Evolutionary conservation across 2,329 filamentous ascomycete genomes (phyloP), one percentile per base, ranked within the genome.

Genomic region (Cladosporium velox): DNA sequence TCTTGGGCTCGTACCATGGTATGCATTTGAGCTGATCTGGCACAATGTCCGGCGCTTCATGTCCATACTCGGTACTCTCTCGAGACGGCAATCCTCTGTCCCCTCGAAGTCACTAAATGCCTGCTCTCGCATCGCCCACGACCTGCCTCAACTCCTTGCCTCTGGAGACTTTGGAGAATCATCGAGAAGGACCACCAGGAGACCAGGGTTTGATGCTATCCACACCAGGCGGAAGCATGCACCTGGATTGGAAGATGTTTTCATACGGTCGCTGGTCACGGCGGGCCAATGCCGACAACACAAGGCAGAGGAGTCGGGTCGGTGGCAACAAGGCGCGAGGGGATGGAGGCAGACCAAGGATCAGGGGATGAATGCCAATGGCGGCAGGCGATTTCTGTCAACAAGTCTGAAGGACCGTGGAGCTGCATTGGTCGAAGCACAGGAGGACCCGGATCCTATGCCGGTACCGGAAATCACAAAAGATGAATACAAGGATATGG

Each of bases 11-110:
- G 35, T 57, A 47, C 30, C 49, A 44, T 47, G 26, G 18, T 35
- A 15, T 30, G 51, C 51, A 64, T 54, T 15, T 64, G 61, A 64
- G 32, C 35, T 64, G 61, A 55, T 28, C 32, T 59, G 52, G 62
- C 67, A 69, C 24, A 72, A 89, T 89, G 87, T 83, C 79, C 81
- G 81, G 77, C 79, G 74, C 83, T 84, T 85, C 86, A 88, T 89
- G 87, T 86, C 84, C 84, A 80, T 84, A 79, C 77, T 84, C 80
- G 82, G 82, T 79, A 81, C 80, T 79, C 81, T 83, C 79, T 79
- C 83, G 76, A 80, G 82, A 81, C 80, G 79, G 73, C 76, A 78
- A 72, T 79, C 80, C 79, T 79, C 80, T 77, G 75, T 80, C 76
- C 77, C 79, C 77, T 80, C 81, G 70, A 81, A 79, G 77, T 76